Evolutionary conservation across 139 green algal genomes (phyloP).

Genomic region (Trebouxia sp.): DNA sequence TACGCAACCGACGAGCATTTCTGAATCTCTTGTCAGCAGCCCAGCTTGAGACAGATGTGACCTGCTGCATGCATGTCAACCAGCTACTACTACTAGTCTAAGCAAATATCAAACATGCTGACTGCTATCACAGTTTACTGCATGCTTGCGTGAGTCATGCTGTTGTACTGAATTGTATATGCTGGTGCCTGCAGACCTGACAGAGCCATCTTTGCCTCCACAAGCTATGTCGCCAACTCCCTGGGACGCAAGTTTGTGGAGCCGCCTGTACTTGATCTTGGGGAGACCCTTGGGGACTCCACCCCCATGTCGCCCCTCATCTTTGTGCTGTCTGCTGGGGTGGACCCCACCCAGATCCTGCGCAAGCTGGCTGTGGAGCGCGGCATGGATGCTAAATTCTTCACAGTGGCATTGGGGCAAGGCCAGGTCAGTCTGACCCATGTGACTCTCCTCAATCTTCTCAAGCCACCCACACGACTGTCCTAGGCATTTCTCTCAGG

Average conservation of each 20-base stretch:
- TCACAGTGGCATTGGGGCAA: constrained; percentile 79
- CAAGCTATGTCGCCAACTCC: constrained; percentile 73
- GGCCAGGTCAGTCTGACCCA: constrained; percentile 36
- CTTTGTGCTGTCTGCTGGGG: constrained; percentile 82
- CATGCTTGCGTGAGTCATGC: too few relatives aligned
- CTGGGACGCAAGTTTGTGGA: constrained; percentile 85
- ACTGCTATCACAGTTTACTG: too few relatives aligned
- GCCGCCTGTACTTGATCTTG: constrained; percentile 83
- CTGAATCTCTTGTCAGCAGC: too few relatives aligned
- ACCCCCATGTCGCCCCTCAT: constrained; percentile 69
- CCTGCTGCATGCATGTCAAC: too few relatives aligned
- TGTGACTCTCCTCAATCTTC: too few relatives aligned
- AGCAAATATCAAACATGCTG: too few relatives aligned
- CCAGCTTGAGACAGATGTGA: too few relatives aligned
- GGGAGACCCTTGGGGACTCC: constrained; percentile 69
- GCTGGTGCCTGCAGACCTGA: constrained; percentile 56
- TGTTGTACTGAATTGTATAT: not conserved
- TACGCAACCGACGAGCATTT: too few relatives aligned
- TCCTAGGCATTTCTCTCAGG: too few relatives aligned
- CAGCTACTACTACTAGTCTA: too few relatives aligned
- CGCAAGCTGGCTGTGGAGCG: constrained; percentile 74
- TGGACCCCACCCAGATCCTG: constrained; percentile 81
- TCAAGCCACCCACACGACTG: too few relatives aligned
- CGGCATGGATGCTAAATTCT: constrained; percentile 62
- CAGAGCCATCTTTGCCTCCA: constrained; percentile 76